Evolutionary conservation across 1,139 yeast genomes (phyloP), one percentile per base, ranked within the genome.

Genomic region (Diutina catenulata): DNA sequence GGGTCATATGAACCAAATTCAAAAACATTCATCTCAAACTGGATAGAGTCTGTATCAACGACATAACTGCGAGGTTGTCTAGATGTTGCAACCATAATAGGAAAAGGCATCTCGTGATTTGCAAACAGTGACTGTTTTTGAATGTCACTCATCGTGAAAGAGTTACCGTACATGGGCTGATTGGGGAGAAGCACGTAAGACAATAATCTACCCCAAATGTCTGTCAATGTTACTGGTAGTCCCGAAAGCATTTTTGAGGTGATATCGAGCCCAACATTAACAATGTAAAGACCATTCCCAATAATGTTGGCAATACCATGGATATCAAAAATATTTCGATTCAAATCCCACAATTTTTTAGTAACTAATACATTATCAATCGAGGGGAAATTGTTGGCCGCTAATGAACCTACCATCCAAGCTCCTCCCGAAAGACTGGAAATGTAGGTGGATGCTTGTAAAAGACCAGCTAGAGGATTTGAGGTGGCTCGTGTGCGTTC

Each of bases 381-480:
- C 11, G 26, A 5, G 18, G 35, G 35, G 21, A 19, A 86, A 54
- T 84, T 82, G 57, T 86, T 86, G 57, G 76, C 66, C 11, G 77
- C 82, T 37, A 86, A 56, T 8, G 94, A 71, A 3, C 93, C 88
- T 9, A 84, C 74, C 39, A 86, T 64, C 95, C 95, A 86, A 46
- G 71, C 70, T 39, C 95, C 95, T 36, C 96, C 96, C 0, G 93
- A 80, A 36, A 87, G 64, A 28, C 94, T 95, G 1, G 80, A 67
- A 36, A 86, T 51, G 53, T 84, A 86, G 1, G 93, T 75, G 1
- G 88, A 54, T 1, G 81, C 62, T 49, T 87, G 86, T 37, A 82
- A 62, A 39, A 86, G 60, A 2, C 95, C 94, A 24, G 94, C 94
- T 38, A 86, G 56, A 22, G 94, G 94, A 21, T 48, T 43, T 1